These are phyloP conservation scores for Wickerhamiella kurtzmanii DNA, from an alignment of 805 yeast species.

Conservation along the genomic window DNA sequence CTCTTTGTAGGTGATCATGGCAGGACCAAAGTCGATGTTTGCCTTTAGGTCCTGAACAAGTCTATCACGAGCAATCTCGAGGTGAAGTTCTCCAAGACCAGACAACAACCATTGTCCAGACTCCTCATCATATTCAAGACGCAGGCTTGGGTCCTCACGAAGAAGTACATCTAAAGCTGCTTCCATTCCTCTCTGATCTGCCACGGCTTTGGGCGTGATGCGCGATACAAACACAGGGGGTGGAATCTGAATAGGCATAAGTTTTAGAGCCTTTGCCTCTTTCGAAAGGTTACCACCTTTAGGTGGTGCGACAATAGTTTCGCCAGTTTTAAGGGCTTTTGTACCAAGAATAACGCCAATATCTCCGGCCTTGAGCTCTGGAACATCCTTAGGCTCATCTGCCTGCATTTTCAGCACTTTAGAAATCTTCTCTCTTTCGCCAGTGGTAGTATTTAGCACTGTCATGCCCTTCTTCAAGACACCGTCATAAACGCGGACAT, in stretches of 20 bases:
- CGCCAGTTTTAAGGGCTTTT: constrained; percentile 72
- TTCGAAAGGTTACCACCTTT: constrained; percentile 39
- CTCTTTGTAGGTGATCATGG: constrained; percentile 85
- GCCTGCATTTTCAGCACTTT: constrained; percentile 79
- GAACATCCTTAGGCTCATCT: constrained; percentile 63
- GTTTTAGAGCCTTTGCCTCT: constrained; percentile 32
- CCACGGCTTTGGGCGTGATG: constrained; percentile 68
- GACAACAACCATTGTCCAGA: constrained; percentile 77
- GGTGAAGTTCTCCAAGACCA: constrained; percentile 95
- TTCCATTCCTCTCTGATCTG: constrained; percentile 65
- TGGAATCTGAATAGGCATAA: constrained; percentile 72
- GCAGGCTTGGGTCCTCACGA: constrained; percentile 86
- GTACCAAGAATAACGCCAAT: constrained; percentile 82
- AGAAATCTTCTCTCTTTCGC: constrained; percentile 49
- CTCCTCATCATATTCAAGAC: constrained; percentile 59
- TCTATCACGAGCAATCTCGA: constrained; percentile 76
- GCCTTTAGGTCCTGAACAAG: constrained; percentile 73
- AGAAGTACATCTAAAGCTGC: constrained; percentile 50
- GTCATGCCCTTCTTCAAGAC: constrained; percentile 46
- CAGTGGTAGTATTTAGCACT: constrained; percentile 56
- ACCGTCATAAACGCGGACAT: constrained; percentile 82
- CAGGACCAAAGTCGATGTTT: constrained; percentile 62
- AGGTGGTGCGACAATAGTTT: constrained; percentile 61
- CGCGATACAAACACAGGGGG: constrained; percentile 86
- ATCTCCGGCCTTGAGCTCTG: constrained; percentile 54